Evolutionary conservation across 768 basidiomycete species (phyloP).

Genomic region (Rhodocollybia butyracea): DNA sequence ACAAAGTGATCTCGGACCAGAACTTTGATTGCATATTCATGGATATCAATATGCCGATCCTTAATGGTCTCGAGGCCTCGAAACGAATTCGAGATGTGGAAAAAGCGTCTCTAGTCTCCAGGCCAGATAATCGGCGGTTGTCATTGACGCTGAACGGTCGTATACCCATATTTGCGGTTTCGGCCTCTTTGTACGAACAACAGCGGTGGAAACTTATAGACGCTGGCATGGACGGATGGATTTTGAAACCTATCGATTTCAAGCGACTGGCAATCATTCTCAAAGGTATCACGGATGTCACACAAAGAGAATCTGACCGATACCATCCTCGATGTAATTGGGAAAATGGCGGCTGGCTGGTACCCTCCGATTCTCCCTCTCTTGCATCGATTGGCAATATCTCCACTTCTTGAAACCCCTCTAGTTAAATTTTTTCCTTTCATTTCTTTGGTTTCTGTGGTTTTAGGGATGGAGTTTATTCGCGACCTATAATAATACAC

Average conservation of each 20-base stretch:
- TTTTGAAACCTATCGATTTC: conserved; percentile 82
- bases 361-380: not conserved
- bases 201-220: conserved; percentile 51
- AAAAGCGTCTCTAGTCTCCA: conserved; percentile 15
- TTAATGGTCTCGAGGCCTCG: conserved; percentile 72
- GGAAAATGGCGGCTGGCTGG: conserved; percentile 65
- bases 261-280: conserved; percentile 58
- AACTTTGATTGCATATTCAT: conserved; percentile 74
- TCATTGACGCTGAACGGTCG: conserved; percentile 56
- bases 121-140: conserved; percentile 23
- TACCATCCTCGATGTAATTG: conserved; percentile 52
- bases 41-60: conserved; percentile 86
- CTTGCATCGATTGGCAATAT: not conserved
- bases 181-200: conserved; percentile 62
- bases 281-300: conserved; percentile 51
- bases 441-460: too few species aligned
- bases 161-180: conserved; percentile 81
- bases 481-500: too few species aligned
- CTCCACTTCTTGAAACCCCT: not conserved
- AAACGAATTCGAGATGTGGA: conserved; percentile 64
- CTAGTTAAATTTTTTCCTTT: too few species aligned
- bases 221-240: conserved; percentile 76
- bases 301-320: conserved; percentile 48
- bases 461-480: too few species aligned
- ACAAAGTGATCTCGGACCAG: conserved; percentile 51